phyloP scores from a whole-genome alignment of 768 basidiomycete species.

The Sarcodon sp. region DNA sequence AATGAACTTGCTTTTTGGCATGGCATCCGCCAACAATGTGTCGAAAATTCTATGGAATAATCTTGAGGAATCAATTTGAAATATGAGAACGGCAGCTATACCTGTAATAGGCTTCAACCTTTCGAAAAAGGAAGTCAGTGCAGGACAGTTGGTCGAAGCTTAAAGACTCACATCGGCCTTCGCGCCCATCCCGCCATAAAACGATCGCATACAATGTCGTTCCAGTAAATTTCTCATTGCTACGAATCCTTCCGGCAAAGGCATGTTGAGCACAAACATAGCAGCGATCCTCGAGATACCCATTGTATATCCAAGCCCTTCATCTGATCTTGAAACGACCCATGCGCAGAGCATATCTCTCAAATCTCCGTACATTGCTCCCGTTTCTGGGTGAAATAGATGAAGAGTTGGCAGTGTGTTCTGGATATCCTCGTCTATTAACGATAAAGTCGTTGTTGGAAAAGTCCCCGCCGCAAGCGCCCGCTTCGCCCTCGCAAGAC shows the following conservation, averaged over 20 bases:
- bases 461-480: slow-evolving; percentile 54
- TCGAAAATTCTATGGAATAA: slow-evolving; percentile 64
- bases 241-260: slow-evolving; percentile 60
- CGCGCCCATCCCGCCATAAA: slow-evolving; percentile 59
- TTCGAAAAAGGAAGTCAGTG: slow-evolving; percentile 7
- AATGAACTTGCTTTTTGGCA: slow-evolving; percentile 70
- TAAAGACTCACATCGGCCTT: slow-evolving; percentile 63
- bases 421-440: slow-evolving; percentile 65
- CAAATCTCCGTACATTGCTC: slow-evolving; percentile 72
- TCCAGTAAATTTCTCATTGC: slow-evolving; percentile 80
- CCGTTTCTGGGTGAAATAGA: slow-evolving; percentile 64
- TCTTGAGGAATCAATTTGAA: neutral
- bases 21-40: slow-evolving; percentile 80
- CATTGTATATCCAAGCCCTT: slow-evolving; percentile 61
- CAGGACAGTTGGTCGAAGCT: slow-evolving; percentile 7
- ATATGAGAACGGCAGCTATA: slow-evolving; percentile 16
- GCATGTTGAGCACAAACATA: slow-evolving; percentile 80
- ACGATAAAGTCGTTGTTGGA: slow-evolving; percentile 42
- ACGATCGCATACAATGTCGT: slow-evolving; percentile 73
- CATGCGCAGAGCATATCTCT: slow-evolving; percentile 80
- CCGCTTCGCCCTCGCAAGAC: slow-evolving; percentile 61
- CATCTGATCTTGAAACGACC: slow-evolving; percentile 77
- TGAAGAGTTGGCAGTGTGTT: slow-evolving; percentile 67
- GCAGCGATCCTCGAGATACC: slow-evolving; percentile 70
- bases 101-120: slow-evolving; percentile 92